Evolutionary conservation across 495 filamentous ascomycete genomes (phyloP), one percentile per base, ranked within the genome.

Genomic region (Annulohypoxylon maeteangense): DNA sequence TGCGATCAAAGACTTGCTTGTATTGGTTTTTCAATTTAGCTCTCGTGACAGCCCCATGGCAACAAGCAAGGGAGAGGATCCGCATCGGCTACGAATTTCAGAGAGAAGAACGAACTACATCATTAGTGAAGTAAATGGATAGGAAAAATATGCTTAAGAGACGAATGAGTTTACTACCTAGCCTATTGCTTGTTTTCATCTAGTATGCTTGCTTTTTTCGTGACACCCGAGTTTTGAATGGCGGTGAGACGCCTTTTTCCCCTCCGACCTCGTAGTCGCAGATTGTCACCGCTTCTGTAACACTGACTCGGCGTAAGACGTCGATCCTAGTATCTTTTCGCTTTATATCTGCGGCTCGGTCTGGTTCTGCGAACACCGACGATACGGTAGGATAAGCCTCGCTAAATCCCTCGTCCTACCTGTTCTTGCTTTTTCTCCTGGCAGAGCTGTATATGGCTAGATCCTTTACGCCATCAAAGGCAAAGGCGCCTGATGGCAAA

Each of bases 71-170:
- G 70, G 70, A 61, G 65, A 53, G 55, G 65, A 47, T 48, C 36
- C 20, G 50, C 48, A 31, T 25, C 32, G 22, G 34, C 48, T 48
- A 54, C 23, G 42, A 50, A 32, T 38, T 55, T 27, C n/a, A 65
- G 64, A 34, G 47, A 65, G 18, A 22, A 6, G 25, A 27, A 31
- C 16, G 51, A 55, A 34, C 25, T 40, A 47, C 64, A 72, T 67
- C 51, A 32, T 47, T 68, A 72, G 70, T 32, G 32, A 65, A 68
- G 40, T 60, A 72, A 42, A 72, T 68, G 70, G 65, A 68, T 72
- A 72, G 65, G 70, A 65, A 68, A 67, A 60, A 67, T 42, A 68
- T 68, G 50, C 34, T 61, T 65, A 65, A 72, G 70, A 68, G 65
- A 48, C 42, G 65, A 72, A 72, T 65, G 65, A 68, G 25, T 65